These are phyloP conservation scores for Mayamaea pseudoterrestris DNA, from an alignment of 108 stramenopile genomes.

Conservation along the genomic window DNA sequence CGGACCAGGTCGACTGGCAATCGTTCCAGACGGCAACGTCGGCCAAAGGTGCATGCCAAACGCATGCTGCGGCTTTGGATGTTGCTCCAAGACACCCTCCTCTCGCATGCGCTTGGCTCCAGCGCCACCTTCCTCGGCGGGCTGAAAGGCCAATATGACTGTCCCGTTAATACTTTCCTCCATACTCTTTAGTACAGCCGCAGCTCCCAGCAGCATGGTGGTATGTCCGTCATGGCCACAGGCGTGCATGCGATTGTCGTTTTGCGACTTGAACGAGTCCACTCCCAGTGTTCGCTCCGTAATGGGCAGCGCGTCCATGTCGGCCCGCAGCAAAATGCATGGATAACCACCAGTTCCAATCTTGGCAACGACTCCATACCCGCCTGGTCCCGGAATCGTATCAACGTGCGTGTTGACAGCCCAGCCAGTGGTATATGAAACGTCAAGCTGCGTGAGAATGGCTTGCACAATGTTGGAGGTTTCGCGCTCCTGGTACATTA, in stretches of 20 bases:
- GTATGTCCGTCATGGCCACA: conserved; percentile 94
- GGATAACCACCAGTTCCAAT: conserved; percentile 61
- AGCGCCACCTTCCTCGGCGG: conserved; percentile 87
- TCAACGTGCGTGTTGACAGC: conserved; percentile 50
- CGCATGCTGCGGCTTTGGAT: conserved; percentile 49
- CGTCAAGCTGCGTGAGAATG: conserved; percentile 35
- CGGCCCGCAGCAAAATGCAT: conserved; percentile 74
- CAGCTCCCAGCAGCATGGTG: conserved; percentile 81
- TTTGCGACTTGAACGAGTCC: conserved; percentile 36
- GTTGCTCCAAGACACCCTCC: conserved; percentile 56
- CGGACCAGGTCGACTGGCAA: conserved; percentile 71
- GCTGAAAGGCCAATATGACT: conserved; percentile 49
- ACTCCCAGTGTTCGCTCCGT: conserved; percentile 41
- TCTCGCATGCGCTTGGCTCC: conserved; percentile 83
- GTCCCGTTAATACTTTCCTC: conserved; percentile 46
- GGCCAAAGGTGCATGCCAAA: conserved; percentile 86
- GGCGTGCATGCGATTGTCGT: conserved; percentile 78
- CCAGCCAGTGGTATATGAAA: conserved; percentile 54
- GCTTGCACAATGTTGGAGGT: conserved; percentile 53
- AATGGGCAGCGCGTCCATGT: conserved; percentile 93
- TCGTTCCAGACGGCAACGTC: conserved; percentile 46
- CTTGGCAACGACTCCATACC: conserved; percentile 69
- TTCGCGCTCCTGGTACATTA: conserved; percentile 60
- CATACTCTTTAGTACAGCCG: conserved; percentile 43
- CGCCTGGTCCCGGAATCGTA: conserved; percentile 32